These are phyloP conservation scores for Chrysoporthe cubensis DNA, from an alignment of 2,329 filamentous ascomycete genomes.

Conservation along the genomic window DNA sequence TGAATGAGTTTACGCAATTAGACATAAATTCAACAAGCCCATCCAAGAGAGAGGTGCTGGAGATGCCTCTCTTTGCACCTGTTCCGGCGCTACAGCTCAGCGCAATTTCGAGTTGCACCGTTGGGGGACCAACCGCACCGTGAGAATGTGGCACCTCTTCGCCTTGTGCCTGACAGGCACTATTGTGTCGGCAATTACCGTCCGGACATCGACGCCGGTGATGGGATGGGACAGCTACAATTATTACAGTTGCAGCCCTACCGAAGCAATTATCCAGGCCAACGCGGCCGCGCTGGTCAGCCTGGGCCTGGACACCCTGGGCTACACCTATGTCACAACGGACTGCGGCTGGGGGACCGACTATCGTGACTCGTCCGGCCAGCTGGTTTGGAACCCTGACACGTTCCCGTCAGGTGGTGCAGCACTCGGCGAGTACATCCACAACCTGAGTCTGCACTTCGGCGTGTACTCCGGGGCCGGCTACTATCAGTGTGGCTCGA, in stretches of 20 bases:
- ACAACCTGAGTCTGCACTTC: constrained; percentile 52
- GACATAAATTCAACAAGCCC: background rate
- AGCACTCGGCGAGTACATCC: constrained; percentile 54
- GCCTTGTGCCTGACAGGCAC: background rate
- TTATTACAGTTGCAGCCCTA: constrained; percentile 54
- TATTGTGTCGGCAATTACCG: constrained; percentile 21
- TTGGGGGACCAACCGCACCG: background rate
- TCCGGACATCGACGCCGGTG: constrained; percentile 39
- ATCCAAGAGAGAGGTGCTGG: background rate
- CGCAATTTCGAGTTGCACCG: background rate
- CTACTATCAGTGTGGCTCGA: constrained; percentile 49
- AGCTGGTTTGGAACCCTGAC: constrained; percentile 53
- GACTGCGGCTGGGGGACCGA: constrained; percentile 61
- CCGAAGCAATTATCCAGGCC: constrained; percentile 50
- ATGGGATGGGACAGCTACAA: constrained; percentile 67
- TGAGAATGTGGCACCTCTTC: background rate
- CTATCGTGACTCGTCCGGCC: constrained; percentile 46
- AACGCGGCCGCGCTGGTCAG: constrained; percentile 59
- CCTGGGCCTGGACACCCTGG: constrained; percentile 53
- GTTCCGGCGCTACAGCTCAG: background rate
- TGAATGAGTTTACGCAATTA: background rate
- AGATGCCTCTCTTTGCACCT: background rate
- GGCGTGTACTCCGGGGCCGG: constrained; percentile 58
- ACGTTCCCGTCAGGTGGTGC: constrained; percentile 55
- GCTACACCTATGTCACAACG: constrained; percentile 59